Evolutionary conservation across 1,284 basidiomycete genomes (phyloP).

Genomic region (Cryptococcus jaspeensis): DNA sequence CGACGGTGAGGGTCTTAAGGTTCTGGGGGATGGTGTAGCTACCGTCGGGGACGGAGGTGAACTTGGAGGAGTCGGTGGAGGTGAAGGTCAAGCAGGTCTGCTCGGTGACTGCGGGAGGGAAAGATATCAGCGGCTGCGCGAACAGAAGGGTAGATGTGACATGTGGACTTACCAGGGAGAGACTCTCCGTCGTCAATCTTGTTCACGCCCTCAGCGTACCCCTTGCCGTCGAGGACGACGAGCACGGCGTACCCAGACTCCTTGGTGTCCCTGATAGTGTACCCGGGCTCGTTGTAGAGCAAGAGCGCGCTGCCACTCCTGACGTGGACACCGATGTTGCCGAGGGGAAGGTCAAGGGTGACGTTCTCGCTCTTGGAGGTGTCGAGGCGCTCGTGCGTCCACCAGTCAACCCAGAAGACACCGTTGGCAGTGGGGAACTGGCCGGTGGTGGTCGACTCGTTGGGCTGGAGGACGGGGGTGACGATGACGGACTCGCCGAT

Average conservation of each 20-base stretch:
- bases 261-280: conserved; percentile 62
- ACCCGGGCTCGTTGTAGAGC: conserved; percentile 59
- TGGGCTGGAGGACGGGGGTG: conserved; percentile 68
- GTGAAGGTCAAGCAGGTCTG: conserved; percentile 20
- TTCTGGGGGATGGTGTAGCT: conserved; percentile 13
- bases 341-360: conserved; percentile 61
- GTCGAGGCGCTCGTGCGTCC: conserved; percentile 58
- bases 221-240: conserved; percentile 56
- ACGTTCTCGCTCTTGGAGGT: conserved; percentile 41
- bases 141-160: not conserved
- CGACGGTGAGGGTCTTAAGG: conserved; percentile 16
- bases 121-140: not conserved
- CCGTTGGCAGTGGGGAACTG: conserved; percentile 49
- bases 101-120: conserved; percentile 10
- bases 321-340: conserved; percentile 67
- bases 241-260: conserved; percentile 60
- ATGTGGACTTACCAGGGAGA: conserved; percentile 10
- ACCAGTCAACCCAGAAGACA: conserved; percentile 72
- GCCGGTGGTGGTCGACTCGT: conserved; percentile 57
- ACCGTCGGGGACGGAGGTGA: conserved; percentile 7
- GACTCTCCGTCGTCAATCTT: conserved; percentile 63
- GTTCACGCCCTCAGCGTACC: conserved; percentile 58
- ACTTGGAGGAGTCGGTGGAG: conserved; percentile 2
- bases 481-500: conserved; percentile 68
- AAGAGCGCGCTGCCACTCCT: conserved; percentile 62